These are phyloP conservation scores for Sarocladiaceae sp. DNA, from an alignment of 2,329 filamentous ascomycete genomes.

Conservation along the genomic window DNA sequence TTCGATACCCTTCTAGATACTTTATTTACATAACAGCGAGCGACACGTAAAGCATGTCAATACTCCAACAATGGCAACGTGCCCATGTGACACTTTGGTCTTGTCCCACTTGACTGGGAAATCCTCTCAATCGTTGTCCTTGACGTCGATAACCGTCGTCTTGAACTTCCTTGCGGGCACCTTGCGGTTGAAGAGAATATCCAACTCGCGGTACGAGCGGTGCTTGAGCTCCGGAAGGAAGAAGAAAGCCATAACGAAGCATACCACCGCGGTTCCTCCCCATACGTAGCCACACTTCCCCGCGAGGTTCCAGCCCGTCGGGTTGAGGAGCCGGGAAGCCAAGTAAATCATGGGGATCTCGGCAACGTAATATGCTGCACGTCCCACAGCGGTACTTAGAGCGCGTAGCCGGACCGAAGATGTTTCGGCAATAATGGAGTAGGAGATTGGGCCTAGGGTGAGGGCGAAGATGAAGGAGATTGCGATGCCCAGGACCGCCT, in stretches of 20 bases:
- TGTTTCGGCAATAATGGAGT: slow-evolving; percentile 30
- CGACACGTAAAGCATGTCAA: too few relatives aligned
- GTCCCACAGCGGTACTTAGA: slow-evolving; percentile 21
- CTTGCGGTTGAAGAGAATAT: slow-evolving; percentile 37
- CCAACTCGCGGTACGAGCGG: slow-evolving; percentile 30
- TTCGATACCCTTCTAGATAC: too few relatives aligned
- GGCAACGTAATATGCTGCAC: slow-evolving; percentile 33
- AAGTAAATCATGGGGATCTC: slow-evolving; percentile 35
- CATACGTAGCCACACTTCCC: slow-evolving; percentile 43
- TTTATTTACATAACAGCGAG: too few relatives aligned
- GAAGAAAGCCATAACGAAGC: slow-evolving; percentile 34
- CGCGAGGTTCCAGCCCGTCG: slow-evolving; percentile 31
- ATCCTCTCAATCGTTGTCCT: slow-evolving; percentile 29
- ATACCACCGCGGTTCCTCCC: slow-evolving; percentile 34
- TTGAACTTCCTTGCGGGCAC: slow-evolving; percentile 37
- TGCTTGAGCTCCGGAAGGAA: slow-evolving; percentile 37
- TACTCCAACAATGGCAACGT: neutral
- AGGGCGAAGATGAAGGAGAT: slow-evolving; percentile 33
- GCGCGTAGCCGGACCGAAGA: slow-evolving; percentile 26
- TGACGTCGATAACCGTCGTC: slow-evolving; percentile 33
- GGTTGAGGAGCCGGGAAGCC: slow-evolving; percentile 31
- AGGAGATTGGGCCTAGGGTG: slow-evolving; percentile 27
- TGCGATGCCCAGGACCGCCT: slow-evolving; percentile 29
- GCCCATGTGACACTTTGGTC: too few relatives aligned
- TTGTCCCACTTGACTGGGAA: too few relatives aligned